Percentiles rank a stretch among this genome's conserved stretches.
Conservation (phyloP, 2,329 filamentous ascomycete species). For the Neocatenulostroma microsporum region DNA sequence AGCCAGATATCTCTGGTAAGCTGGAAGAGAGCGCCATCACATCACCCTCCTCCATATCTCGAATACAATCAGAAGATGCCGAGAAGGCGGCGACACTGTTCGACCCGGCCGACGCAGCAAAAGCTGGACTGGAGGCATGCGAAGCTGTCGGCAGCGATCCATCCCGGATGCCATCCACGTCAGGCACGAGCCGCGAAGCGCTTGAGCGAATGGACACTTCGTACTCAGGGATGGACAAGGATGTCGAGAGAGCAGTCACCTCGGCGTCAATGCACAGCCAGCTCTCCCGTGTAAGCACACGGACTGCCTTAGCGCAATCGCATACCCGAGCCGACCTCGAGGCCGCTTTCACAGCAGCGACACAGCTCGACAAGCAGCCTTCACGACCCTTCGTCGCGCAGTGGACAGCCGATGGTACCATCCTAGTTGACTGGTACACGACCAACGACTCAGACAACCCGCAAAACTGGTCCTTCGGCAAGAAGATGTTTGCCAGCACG, state of each 20-base stretch:
- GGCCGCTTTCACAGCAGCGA: slow-evolving; percentile 28
- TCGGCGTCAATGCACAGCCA: too few relatives aligned
- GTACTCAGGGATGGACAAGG: slow-evolving; percentile 8
- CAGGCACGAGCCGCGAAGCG: slow-evolving; percentile 4
- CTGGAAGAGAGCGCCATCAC: not conserved
- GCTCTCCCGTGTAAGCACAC: slow-evolving; percentile 28
- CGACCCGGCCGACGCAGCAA: slow-evolving; percentile 12
- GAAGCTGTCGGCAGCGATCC: slow-evolving; percentile 26
- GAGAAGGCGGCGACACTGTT: slow-evolving; percentile 27
- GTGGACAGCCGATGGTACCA: slow-evolving; percentile 43
- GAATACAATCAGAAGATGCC: not conserved
- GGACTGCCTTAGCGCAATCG: slow-evolving; percentile 30
- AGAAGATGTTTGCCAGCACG: slow-evolving; percentile 28
- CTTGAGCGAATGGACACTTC: slow-evolving; percentile 14
- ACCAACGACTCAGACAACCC: slow-evolving; percentile 28
- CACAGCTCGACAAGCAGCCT: slow-evolving; percentile 27
- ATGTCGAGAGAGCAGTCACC: slow-evolving; percentile 31
- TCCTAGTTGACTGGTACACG: slow-evolving; percentile 44
- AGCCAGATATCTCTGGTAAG: slow-evolving; percentile 7
- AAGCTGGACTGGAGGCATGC: slow-evolving; percentile 11
- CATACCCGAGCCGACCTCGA: slow-evolving; percentile 35
- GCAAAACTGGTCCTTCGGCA: slow-evolving; percentile 25
- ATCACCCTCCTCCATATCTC: not conserved
- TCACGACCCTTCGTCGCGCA: slow-evolving; percentile 39
- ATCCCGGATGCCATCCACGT: not conserved